phyloP scores from a whole-genome alignment of 208 protist genomes.

The Trypanosoma cruzi region DNA sequence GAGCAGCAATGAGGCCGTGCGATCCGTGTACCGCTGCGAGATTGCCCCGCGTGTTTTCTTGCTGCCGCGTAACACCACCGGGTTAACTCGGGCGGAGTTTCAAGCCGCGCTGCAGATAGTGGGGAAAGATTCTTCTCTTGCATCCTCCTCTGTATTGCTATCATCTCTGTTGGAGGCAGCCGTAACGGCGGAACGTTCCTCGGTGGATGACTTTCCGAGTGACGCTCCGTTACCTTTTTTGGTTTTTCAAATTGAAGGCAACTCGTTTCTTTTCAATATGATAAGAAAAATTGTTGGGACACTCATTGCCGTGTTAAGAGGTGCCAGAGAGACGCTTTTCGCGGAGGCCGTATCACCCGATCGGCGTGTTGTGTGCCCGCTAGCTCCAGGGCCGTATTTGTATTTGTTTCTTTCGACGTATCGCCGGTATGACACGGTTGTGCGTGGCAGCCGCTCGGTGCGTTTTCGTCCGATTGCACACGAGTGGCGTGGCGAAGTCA shows the following conservation, averaged over 20 bases:
- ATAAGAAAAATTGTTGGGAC: slow-evolving; percentile 86
- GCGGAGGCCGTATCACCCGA: slow-evolving; percentile 54
- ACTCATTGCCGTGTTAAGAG: slow-evolving; percentile 66
- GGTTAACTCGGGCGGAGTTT: slow-evolving; percentile 20
- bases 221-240: slow-evolving; percentile 54
- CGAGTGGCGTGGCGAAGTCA: slow-evolving; percentile 54
- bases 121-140: background rate
- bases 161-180: background rate
- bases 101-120: background rate
- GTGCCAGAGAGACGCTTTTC: slow-evolving; percentile 46
- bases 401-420: slow-evolving; percentile 74
- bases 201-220: background rate
- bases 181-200: background rate
- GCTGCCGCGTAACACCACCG: slow-evolving; percentile 23
- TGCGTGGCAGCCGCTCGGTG: slow-evolving; percentile 7
- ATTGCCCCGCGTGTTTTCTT: slow-evolving; percentile 62
- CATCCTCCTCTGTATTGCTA: background rate
- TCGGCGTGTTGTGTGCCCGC: slow-evolving; percentile 52
- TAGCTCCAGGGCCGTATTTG: slow-evolving; percentile 75
- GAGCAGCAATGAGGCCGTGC: slow-evolving; percentile 61
- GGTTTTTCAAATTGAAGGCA: slow-evolving; percentile 84
- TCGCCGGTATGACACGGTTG: slow-evolving; percentile 53
- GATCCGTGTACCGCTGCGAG: slow-evolving; percentile 73
- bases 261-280: slow-evolving; percentile 90
- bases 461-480: slow-evolving; percentile 39